phyloP scores from a whole-genome alignment of 1,139 yeast genomes.

The Hansenula lynferdii region DNA sequence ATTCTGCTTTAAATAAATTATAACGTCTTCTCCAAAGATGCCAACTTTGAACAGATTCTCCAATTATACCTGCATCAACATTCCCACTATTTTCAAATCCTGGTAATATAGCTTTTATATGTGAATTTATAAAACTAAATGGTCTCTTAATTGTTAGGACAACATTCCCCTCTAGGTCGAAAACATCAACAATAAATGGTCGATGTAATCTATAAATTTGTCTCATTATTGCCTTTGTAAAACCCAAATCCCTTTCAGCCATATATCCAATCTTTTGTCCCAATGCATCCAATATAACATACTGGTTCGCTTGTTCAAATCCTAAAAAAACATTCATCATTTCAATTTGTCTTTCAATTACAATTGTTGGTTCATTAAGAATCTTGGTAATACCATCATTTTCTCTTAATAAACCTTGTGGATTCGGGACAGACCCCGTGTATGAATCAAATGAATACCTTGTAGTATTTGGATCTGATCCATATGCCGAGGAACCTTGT shows the following conservation, averaged over 20 bases:
- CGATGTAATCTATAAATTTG: constrained; percentile 78
- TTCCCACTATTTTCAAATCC: constrained; percentile 23
- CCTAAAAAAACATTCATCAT: constrained; percentile 83
- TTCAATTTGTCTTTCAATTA: constrained; percentile 84
- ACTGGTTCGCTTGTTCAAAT: constrained; percentile 85
- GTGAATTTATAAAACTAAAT: constrained; percentile 81
- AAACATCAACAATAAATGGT: constrained; percentile 76
- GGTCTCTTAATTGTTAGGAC: constrained; percentile 70
- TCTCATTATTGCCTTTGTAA: constrained; percentile 64
- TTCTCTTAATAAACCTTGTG: constrained; percentile 44
- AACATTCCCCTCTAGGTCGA: constrained; percentile 62
- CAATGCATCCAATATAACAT: constrained; percentile 63
- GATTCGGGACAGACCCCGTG: constrained; percentile 22
- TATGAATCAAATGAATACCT: constrained; percentile 1
- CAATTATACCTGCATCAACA: constrained; percentile 47
- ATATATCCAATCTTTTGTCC: constrained; percentile 80
- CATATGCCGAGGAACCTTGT: too few relatives aligned
- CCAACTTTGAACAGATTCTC: constrained; percentile 91
- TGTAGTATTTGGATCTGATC: not conserved
- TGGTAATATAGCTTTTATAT: constrained; percentile 68
- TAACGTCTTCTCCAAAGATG: constrained; percentile 89
- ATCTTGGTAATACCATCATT: constrained; percentile 54
- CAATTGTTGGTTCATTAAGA: constrained; percentile 73
- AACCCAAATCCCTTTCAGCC: constrained; percentile 74
- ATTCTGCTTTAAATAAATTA: constrained; percentile 55